Conservation (phyloP, 1,139 yeast genomes). For the Ogataea hybrid region DNA sequence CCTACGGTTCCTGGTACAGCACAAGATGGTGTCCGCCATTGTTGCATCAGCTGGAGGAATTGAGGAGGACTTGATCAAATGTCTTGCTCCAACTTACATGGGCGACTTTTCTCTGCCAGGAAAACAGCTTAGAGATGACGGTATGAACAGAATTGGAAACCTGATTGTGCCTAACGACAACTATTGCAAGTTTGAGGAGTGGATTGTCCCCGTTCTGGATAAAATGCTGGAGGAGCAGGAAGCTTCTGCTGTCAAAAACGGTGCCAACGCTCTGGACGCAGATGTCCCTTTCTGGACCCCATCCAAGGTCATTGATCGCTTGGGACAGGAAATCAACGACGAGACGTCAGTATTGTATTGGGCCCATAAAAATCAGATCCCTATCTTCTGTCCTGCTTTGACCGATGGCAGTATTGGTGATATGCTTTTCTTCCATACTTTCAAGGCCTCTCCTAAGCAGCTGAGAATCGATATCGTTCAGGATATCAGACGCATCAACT, state of each 20-base stretch:
- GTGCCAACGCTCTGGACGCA: slow-evolving; percentile 52
- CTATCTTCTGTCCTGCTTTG: slow-evolving; percentile 94
- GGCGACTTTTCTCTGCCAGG: slow-evolving; percentile 90
- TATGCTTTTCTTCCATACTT: slow-evolving; percentile 97
- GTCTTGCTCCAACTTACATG: slow-evolving; percentile 92
- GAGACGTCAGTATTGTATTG: slow-evolving; percentile 94
- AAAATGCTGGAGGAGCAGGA: slow-evolving; percentile 87
- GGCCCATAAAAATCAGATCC: slow-evolving; percentile 96
- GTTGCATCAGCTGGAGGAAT: slow-evolving; percentile 98
- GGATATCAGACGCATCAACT: slow-evolving; percentile 86
- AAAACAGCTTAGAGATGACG: slow-evolving; percentile 80
- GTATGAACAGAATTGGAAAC: slow-evolving; percentile 97
- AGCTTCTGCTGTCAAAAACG: slow-evolving; percentile 50
- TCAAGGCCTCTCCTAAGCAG: slow-evolving; percentile 88
- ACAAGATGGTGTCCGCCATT: slow-evolving; percentile 91
- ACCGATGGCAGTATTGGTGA: slow-evolving; percentile 99
- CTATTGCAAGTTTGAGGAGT: slow-evolving; percentile 95
- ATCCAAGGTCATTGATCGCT: slow-evolving; percentile 82
- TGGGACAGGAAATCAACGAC: slow-evolving; percentile 93
- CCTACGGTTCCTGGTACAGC: slow-evolving; percentile 81
- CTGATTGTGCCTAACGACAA: slow-evolving; percentile 95
- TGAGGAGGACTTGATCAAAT: slow-evolving; percentile 95
- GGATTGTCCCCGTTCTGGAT: slow-evolving; percentile 95
- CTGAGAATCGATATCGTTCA: slow-evolving; percentile 88
- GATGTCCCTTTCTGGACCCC: slow-evolving; percentile 85